phyloP scores from a whole-genome alignment of 208 protist species.

The Crithidia expoeki region DNA sequence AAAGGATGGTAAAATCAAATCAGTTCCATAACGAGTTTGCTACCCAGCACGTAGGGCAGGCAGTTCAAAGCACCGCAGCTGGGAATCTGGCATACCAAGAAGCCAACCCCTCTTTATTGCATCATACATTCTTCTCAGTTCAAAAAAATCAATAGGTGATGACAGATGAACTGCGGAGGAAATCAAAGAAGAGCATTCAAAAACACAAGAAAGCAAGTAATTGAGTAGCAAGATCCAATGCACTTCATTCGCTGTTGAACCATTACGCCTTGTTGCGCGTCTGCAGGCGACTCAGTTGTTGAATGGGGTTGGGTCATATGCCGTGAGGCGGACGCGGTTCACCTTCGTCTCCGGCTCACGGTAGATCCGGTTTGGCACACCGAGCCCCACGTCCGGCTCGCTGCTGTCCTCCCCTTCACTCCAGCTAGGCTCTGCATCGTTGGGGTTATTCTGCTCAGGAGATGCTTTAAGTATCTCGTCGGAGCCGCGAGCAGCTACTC shows the following conservation, averaged over 20 bases:
- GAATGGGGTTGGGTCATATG: background rate
- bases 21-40: too few relatives aligned
- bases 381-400: background rate
- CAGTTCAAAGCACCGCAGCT: too few relatives aligned
- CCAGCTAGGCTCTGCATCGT: background rate
- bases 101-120: too few relatives aligned
- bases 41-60: too few relatives aligned
- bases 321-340: background rate
- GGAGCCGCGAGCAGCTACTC: background rate
- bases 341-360: constrained; percentile 11
- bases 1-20: too few relatives aligned
- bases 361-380: background rate
- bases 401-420: background rate
- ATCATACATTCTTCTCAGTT: too few relatives aligned
- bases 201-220: background rate
- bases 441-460: background rate
- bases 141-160: too few relatives aligned
- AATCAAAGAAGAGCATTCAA: too few relatives aligned
- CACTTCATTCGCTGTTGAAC: background rate
- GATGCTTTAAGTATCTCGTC: too few relatives aligned
- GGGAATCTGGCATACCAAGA: too few relatives aligned
- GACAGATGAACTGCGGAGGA: too few relatives aligned
- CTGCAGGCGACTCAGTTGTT: background rate
- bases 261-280: background rate
- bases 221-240: background rate